Conservation (phyloP, 352 stramenopile species). For the Phytophthora podocarpi region DNA sequence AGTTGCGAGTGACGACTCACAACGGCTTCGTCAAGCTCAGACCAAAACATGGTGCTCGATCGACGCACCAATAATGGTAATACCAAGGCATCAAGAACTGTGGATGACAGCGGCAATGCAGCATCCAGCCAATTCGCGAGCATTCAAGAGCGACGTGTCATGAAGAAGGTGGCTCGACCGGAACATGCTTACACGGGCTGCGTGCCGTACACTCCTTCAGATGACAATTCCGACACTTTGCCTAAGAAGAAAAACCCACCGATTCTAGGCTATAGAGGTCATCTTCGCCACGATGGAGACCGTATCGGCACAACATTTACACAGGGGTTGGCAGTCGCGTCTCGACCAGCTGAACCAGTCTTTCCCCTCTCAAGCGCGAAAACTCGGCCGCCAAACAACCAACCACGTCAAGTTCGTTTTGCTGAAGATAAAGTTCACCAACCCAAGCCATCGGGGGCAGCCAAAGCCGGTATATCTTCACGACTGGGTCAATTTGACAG, state of each 20-base stretch:
- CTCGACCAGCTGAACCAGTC: constrained; percentile 20
- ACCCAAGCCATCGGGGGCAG: background rate
- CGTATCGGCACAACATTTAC: constrained; percentile 76
- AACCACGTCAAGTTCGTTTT: constrained; percentile 30
- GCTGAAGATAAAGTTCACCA: constrained; percentile 13
- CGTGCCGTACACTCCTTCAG: constrained; percentile 24
- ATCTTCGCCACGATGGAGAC: constrained; percentile 62
- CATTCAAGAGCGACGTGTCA: constrained; percentile 57
- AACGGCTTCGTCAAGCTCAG: constrained; percentile 13
- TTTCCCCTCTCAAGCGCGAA: constrained; percentile 1
- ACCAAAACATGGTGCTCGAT: constrained; percentile 11
- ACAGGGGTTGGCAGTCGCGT: constrained; percentile 46
- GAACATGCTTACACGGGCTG: constrained; percentile 77
- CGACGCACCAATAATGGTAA: background rate
- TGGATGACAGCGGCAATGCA: constrained; percentile 1
- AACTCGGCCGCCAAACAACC: background rate
- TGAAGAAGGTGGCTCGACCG: constrained; percentile 71
- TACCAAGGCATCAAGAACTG: constrained; percentile 2
- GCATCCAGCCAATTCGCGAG: constrained; percentile 31
- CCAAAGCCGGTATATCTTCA: constrained; percentile 21
- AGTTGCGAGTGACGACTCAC: background rate
- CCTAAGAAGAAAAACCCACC: constrained; percentile 39
- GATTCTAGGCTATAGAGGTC: constrained; percentile 70
- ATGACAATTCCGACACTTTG: constrained; percentile 18
- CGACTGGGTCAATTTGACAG: constrained; percentile 38